Percentiles rank a stretch among this genome's conserved stretches.
Conservation (phyloP, 331 rosid genomes). For the Pyrus hybrid region DNA sequence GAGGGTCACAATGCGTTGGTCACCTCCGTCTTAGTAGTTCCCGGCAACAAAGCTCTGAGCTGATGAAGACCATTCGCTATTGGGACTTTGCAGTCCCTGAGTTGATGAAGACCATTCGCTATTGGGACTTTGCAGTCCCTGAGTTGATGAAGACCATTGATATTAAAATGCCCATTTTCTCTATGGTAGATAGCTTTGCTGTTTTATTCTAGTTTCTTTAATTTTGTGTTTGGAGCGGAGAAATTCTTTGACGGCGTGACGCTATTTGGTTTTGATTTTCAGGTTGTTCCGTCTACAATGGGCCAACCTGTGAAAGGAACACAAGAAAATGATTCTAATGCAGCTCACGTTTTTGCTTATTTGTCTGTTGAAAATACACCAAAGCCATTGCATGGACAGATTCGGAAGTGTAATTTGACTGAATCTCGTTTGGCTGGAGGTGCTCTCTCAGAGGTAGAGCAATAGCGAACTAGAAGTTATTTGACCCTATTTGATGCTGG, state of each 20-base stretch:
- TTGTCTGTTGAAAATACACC: constrained; percentile 38
- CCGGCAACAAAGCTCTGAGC: constrained; percentile 33
- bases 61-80: constrained; percentile 60
- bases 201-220: not conserved
- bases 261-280: constrained; percentile 3
- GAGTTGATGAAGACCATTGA: constrained; percentile 54
- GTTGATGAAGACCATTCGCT: constrained; percentile 47
- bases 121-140: constrained; percentile 67
- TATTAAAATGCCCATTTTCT: constrained; percentile 46
- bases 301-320: constrained; percentile 16
- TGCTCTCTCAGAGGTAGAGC: constrained; percentile 52
- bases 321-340: not conserved
- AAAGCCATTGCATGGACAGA: constrained; percentile 41
- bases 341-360: constrained; percentile 40
- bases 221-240: not conserved
- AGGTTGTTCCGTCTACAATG: constrained; percentile 71
- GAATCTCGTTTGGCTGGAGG: constrained; percentile 31
- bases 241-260: not conserved
- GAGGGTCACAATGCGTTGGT: constrained; percentile 68
- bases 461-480: not conserved
- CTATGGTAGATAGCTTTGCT: constrained; percentile 47
- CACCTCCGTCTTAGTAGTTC: constrained; percentile 62
- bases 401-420: constrained; percentile 74
- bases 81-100: constrained; percentile 74
- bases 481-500: not conserved